Evolutionary conservation across 305 asterid genomes (phyloP).

Genomic region (Fraxinus ornus): DNA sequence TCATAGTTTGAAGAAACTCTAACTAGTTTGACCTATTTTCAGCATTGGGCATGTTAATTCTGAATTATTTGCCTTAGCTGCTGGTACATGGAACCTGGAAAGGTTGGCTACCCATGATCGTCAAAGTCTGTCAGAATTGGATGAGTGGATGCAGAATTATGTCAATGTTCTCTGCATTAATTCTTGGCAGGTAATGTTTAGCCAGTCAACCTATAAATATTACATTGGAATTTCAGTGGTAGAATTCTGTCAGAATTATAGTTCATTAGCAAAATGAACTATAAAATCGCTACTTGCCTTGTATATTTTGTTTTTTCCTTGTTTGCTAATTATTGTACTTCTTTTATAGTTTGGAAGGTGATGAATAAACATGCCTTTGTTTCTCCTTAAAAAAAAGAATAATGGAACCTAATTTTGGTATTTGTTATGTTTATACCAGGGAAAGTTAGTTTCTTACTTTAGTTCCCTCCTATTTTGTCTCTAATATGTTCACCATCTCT

Average conservation of each 20-base stretch:
- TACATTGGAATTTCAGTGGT: neutral
- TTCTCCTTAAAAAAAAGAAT: constrained; percentile 2
- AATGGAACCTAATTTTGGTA: constrained; percentile 1
- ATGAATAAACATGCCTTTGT: neutral
- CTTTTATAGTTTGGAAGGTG: constrained; percentile 13
- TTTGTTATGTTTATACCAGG: neutral
- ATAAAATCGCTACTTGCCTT: neutral
- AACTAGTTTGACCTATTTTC: constrained; percentile 37
- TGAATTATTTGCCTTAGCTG: constrained; percentile 72
- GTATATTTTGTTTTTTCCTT: neutral
- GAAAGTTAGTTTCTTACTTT: neutral
- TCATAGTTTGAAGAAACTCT: constrained; percentile 18
- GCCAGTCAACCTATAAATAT: neutral
- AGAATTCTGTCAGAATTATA: too few species aligned
- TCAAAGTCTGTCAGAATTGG: constrained; percentile 39
- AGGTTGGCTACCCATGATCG: constrained; percentile 30
- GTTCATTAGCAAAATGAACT: neutral
- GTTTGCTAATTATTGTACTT: neutral
- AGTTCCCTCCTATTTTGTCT: constrained; percentile 1
- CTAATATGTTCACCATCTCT: neutral
- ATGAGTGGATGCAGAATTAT: constrained; percentile 67
- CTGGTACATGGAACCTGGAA: constrained; percentile 53
- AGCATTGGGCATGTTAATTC: constrained; percentile 91
- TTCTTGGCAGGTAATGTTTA: constrained; percentile 84
- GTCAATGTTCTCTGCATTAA: constrained; percentile 83